A percentile compares a stretch with the other conserved stretches of the same genome.
These are phyloP conservation scores for Catenaria anguillulae DNA, from an alignment of 371 early-diverging fungal species.

Conservation along the genomic window DNA sequence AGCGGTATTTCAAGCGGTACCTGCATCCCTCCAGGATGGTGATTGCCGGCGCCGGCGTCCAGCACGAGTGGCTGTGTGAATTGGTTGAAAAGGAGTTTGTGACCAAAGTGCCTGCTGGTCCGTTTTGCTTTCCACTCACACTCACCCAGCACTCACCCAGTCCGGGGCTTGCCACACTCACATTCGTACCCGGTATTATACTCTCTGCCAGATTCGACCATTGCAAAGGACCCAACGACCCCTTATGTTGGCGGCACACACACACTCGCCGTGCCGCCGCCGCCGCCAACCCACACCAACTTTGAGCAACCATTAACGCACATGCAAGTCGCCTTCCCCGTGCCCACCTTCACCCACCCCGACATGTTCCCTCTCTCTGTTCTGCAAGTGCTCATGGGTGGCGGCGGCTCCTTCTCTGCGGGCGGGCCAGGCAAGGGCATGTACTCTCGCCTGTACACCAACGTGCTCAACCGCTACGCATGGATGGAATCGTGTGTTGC, in stretches of 20 bases:
- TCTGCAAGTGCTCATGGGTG: conserved; percentile 79
- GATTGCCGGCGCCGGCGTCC: conserved; percentile 72
- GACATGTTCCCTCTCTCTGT: conserved; percentile 85
- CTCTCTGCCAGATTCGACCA: no score
- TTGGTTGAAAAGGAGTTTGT: conserved; percentile 47
- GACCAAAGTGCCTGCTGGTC: not conserved
- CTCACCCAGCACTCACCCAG: conserved; percentile 10
- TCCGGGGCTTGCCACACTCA: no score
- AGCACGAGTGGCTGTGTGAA: conserved; percentile 66
- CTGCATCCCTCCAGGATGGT: conserved; percentile 81
- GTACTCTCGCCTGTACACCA: conserved; percentile 90
- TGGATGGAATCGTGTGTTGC: conserved; percentile 89
- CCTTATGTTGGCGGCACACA: conserved; percentile 70
- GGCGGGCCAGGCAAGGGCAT: conserved; percentile 98
- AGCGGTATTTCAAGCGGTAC: conserved; percentile 56
- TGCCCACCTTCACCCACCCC: conserved; percentile 56
- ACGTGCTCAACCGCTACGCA: conserved; percentile 79
- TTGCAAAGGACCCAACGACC: not conserved
- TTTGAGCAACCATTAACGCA: conserved; percentile 58
- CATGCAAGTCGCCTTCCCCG: conserved; percentile 79
- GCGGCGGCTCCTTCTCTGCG: conserved; percentile 91
- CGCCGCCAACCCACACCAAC: conserved; percentile 22
- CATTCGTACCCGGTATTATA: no score
- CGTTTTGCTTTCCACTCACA: not conserved
- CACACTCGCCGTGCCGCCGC: conserved; percentile 41